A percentile compares a stretch with the other conserved stretches of the same genome.
Conservation (phyloP, 257 asterid genomes). For the Craterostigma plantagineum region DNA sequence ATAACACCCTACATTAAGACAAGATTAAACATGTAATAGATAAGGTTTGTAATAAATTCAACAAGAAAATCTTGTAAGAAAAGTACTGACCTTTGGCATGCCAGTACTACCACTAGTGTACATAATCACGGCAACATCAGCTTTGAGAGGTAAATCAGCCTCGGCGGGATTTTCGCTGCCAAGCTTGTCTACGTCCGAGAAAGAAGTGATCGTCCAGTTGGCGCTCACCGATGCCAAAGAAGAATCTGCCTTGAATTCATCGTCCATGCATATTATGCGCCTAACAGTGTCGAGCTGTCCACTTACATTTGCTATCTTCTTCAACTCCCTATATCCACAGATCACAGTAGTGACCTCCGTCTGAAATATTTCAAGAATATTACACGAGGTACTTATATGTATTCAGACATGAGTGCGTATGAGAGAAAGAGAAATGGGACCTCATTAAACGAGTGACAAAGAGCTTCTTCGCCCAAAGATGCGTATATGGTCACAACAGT, state of each 20-base stretch:
- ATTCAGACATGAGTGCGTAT: not conserved
- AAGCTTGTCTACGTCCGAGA: constrained; percentile 50
- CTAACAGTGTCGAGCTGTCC: constrained; percentile 88
- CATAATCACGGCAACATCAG: constrained; percentile 95
- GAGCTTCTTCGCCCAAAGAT: constrained; percentile 93
- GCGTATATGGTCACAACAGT: constrained; percentile 94
- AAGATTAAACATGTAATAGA: constrained; percentile 6
- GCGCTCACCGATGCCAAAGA: constrained; percentile 26
- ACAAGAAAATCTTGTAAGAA: not conserved
- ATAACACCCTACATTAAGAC: constrained; percentile 75
- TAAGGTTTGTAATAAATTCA: not conserved
- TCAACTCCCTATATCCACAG: constrained; percentile 78
- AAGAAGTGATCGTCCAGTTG: constrained; percentile 53
- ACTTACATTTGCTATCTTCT: constrained; percentile 58
- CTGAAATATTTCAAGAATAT: constrained; percentile 24
- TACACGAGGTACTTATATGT: not conserved
- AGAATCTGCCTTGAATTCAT: constrained; percentile 41
- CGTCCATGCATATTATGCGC: constrained; percentile 74
- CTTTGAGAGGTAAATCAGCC: constrained; percentile 67
- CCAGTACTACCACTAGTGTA: constrained; percentile 99
- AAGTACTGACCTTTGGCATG: constrained; percentile 67
- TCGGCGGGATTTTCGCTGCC: constrained; percentile 65
- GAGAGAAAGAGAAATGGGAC: constrained; percentile 23
- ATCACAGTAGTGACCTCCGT: constrained; percentile 96
- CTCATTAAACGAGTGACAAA: constrained; percentile 91